Evolutionary conservation across 129 eudicot genomes (phyloP), one percentile per base, ranked within the genome.

Genomic region (Kitagawia praeruptora): DNA sequence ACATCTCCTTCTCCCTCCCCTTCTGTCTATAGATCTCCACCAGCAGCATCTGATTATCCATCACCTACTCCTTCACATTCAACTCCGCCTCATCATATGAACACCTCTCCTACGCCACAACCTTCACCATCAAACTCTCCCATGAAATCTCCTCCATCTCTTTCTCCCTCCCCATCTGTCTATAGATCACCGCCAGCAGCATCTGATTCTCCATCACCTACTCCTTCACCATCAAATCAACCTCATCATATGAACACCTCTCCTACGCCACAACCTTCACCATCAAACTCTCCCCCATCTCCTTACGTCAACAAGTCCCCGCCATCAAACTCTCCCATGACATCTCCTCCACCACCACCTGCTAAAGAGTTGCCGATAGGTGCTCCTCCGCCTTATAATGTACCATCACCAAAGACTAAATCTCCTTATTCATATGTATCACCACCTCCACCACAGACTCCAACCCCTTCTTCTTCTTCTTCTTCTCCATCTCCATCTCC

Each of bases 361-460:
- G 15, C 77, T 5, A 40, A 40, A 40, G 42, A 2, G 6, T 4
- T 53, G 1, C 41, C 74, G 3, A 31, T 51, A 19, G 37, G 54
- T 6, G 13, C 21, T 21, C 46, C 27, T n/a, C 13, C 74, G 1
- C 74, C 74, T 47, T 47, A 47, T 11, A 12, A 2, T 9, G 3
- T 12, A 15, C 67, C 67, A 27, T 45, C 75, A 14, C 25, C 74
- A 3, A 6, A 5, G 67, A n/a, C 67, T 25, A 58, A 58, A 11
- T 2, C 37, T n/a, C 77, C 78, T 42, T 42, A 75, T 75, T 9
- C 49, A 4, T 42, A 75, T 34, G 31, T 14, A 45, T 75, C 58
- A 31, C 78, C 78, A 25, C 78, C 78, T n/a, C 78, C 78, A 47
- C 49, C 49, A 46, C 15, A 46, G 11, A 46, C 49, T 46, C 49